Conservation (phyloP, 1,284 basidiomycete genomes). For the Xerocomus minutiporus region DNA sequence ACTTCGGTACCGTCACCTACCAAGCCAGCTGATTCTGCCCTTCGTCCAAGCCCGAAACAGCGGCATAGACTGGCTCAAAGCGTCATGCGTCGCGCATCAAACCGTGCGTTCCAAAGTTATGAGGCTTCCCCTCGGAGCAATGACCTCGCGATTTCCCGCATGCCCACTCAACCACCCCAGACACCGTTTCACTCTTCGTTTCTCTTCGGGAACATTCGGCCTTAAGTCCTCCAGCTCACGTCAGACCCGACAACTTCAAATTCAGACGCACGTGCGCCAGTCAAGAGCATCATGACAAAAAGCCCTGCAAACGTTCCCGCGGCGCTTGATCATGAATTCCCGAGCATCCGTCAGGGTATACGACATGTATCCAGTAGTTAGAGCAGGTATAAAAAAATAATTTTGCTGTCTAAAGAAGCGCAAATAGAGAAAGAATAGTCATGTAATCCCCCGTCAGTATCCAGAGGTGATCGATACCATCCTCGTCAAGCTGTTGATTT, state of each 20-base stretch:
- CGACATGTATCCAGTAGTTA: not conserved
- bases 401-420: not conserved
- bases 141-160: no score
- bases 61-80: no score
- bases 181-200: no score
- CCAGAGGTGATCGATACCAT: not conserved
- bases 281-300: not conserved
- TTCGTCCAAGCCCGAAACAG: no score
- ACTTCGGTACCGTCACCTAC: no score
- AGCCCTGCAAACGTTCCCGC: not conserved
- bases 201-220: no score
- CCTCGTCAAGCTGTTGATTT: not conserved
- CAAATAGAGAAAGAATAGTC: not conserved
- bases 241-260: not conserved
- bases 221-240: no score
- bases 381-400: not conserved
- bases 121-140: no score
- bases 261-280: not conserved
- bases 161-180: no score
- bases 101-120: no score
- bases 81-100: no score
- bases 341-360: constrained; percentile 1
- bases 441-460: not conserved
- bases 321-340: not conserved
- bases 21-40: no score